Base-by-base conservation (phyloP, 2,329 filamentous ascomycete species). In the Epicoccum sorghinum region DNA sequence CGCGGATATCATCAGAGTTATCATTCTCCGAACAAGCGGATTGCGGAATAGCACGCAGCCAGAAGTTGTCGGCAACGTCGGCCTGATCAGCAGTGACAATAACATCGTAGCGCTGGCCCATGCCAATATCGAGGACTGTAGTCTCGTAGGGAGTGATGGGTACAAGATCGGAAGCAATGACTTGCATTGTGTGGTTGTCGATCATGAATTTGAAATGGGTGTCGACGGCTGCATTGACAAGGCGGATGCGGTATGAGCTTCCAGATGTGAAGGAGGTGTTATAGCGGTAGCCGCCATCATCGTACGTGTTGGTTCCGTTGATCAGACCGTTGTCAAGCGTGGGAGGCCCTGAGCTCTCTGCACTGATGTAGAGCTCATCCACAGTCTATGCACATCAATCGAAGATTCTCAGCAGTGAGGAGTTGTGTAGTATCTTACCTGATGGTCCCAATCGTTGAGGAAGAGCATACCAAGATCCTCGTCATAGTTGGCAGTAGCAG, bases 161-260 rank as follows among this genome's bases (percentile, higher is more conserved):
- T 4, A 80, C 72, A 30, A 76, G 75, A 55, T 80, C 78, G 27
- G 73, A 67, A 5, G 73, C 74, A 38, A 80, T 77, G 52, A 80
- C 71, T 4, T 67, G 75, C 62, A 80, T 61, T 4, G 65, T 75
- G 61, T 79, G 77, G 35, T 74, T 73, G 53, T 80, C 78, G 30
- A 80, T 75, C 57, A 67, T 71, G 60, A 80, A 78, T 47, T 77
- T 76, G 60, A 71, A 72, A n/a, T 73, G 69, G 0, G 70, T 74
- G 44, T 76, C 75, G 18, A 76, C 71, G 5, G 75, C 75, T 18
- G 68, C 68, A 45, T 80, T 80, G 46, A 79, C 74, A 7, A 80
- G 57, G 4, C 78, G 70, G 6, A 80, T 64, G 3, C 72, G 72
- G 47, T 80, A 77, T 1, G 69, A 75, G 37, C 74, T 78, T 18